Conservation (phyloP, 805 yeast genomes). For the Wickerhamomyces subpelliculosus region DNA sequence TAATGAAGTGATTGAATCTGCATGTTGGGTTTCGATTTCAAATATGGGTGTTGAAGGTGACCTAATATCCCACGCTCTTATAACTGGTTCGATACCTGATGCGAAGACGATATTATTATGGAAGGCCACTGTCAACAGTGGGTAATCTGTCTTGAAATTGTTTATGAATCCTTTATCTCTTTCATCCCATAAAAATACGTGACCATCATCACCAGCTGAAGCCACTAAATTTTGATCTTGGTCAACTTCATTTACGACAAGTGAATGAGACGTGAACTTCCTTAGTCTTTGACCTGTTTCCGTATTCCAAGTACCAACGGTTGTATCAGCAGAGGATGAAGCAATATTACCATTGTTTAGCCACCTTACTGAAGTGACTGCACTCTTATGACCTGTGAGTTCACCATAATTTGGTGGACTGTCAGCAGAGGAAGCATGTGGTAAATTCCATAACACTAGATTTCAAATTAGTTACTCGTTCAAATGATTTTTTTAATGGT, state of each 20-base stretch:
- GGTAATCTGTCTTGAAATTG: constrained; percentile 42
- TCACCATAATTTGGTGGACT: constrained; percentile 34
- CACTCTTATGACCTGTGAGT: constrained; percentile 52
- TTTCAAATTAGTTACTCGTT: neutral
- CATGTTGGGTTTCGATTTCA: constrained; percentile 35
- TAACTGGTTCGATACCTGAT: constrained; percentile 63
- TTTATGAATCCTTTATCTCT: constrained; percentile 40
- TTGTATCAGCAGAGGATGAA: constrained; percentile 54
- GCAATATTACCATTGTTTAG: constrained; percentile 35
- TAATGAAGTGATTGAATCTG: constrained; percentile 52
- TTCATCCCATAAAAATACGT: constrained; percentile 55
- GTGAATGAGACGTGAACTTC: constrained; percentile 45
- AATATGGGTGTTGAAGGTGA: constrained; percentile 35
- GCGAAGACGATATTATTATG: constrained; percentile 41
- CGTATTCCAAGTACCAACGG: constrained; percentile 58
- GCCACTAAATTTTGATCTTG: constrained; percentile 29
- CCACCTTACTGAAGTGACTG: constrained; percentile 59
- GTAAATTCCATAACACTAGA: constrained; percentile 18
- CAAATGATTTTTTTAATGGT: neutral
- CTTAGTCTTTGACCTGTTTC: constrained; percentile 47
- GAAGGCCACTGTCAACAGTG: constrained; percentile 47
- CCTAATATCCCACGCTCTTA: constrained; percentile 55
- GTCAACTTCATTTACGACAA: constrained; percentile 50
- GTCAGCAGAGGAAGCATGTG: constrained; percentile 10
- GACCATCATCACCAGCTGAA: constrained; percentile 65